phyloP scores from a whole-genome alignment of 805 yeast species.

The Candida glaebosa region DNA sequence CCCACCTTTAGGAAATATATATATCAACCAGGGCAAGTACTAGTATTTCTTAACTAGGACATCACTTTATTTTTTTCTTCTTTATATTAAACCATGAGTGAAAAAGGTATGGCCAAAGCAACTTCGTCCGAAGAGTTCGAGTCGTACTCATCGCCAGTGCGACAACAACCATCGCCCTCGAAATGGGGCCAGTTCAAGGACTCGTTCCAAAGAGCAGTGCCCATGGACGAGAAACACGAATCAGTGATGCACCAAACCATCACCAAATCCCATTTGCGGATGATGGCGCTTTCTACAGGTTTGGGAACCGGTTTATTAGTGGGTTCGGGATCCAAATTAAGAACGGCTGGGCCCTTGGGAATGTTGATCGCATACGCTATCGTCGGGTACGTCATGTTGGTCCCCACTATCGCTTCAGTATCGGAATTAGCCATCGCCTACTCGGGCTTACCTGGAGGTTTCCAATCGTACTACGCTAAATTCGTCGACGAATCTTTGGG shows the following conservation, averaged over 20 bases:
- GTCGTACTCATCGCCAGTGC: neutral
- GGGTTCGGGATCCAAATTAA: conserved; percentile 34
- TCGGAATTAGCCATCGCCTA: conserved; percentile 57
- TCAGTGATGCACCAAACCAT: conserved; percentile 12
- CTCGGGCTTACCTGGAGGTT: conserved; percentile 57
- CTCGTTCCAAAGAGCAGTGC: conserved; percentile 27
- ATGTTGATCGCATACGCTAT: conserved; percentile 31
- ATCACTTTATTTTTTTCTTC: too few relatives aligned
- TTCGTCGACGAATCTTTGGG: conserved; percentile 36
- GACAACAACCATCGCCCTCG: conserved; percentile 2
- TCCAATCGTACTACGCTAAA: conserved; percentile 51
- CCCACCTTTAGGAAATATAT: neutral
- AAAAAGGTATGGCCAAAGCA: neutral
- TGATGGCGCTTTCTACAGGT: conserved; percentile 33
- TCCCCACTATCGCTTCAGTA: conserved; percentile 36
- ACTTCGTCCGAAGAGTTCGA: neutral
- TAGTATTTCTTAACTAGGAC: too few relatives aligned
- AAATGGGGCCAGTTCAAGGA: conserved; percentile 22
- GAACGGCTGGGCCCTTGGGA: conserved; percentile 36
- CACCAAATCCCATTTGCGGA: conserved; percentile 24
- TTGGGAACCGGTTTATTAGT: conserved; percentile 43
- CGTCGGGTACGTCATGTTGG: conserved; percentile 28
- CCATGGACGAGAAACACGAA: conserved; percentile 7
- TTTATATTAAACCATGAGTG: neutral
- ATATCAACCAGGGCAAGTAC: too few relatives aligned